phyloP scores from a whole-genome alignment of 352 stramenopile species.

The Phytophthora palmivora region DNA sequence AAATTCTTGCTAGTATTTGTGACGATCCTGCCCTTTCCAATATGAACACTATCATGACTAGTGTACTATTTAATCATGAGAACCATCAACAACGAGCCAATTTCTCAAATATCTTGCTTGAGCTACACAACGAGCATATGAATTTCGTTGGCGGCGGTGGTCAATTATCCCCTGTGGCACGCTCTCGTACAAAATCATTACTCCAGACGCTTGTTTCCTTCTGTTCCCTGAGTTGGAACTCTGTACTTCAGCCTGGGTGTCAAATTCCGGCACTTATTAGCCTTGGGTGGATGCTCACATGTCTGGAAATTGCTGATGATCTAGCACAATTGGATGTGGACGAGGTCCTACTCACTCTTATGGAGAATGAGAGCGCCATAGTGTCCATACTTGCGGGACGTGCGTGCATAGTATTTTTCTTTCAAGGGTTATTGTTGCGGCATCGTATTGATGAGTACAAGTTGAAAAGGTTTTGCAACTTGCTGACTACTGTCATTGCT shows the following conservation, averaged over 20 bases:
- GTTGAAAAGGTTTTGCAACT: conserved; percentile 25
- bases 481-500: conserved; percentile 20
- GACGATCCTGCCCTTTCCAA: conserved; percentile 5
- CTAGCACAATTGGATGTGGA: conserved; percentile 24
- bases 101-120: neutral
- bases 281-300: conserved; percentile 28
- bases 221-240: conserved; percentile 31
- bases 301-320: conserved; percentile 18
- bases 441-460: conserved; percentile 11
- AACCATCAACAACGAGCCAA: neutral
- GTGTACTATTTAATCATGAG: conserved; percentile 15
- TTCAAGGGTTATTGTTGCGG: conserved; percentile 19
- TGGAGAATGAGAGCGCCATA: conserved; percentile 13
- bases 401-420: conserved; percentile 7
- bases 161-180: conserved; percentile 18
- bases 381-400: conserved; percentile 24
- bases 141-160: conserved; percentile 29
- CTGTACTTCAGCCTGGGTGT: conserved; percentile 20
- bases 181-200: conserved; percentile 31
- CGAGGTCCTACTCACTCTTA: conserved; percentile 24
- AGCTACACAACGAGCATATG: conserved; percentile 27
- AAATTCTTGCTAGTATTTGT: conserved; percentile 22
- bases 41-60: conserved; percentile 14
- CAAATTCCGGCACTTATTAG: conserved; percentile 28
- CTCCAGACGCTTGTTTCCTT: conserved; percentile 29